Percentiles rank a stretch among this genome's conserved stretches.
phyloP scores from a whole-genome alignment of 2,329 filamentous ascomycete genomes.

The Talaromyces piceae region DNA sequence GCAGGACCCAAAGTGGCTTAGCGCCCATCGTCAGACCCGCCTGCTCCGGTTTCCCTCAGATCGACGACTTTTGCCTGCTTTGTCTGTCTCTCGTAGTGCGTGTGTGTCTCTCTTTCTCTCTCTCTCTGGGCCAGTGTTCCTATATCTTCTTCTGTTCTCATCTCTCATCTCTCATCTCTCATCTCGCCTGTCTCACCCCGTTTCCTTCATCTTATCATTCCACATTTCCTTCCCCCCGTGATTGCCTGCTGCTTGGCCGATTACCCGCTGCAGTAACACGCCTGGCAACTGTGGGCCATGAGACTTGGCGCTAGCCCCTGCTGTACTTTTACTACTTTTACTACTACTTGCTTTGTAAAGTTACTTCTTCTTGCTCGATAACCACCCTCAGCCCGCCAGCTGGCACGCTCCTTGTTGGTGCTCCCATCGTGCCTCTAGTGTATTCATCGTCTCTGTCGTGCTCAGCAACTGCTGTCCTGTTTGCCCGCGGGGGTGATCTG shows the following conservation, averaged over 20 bases:
- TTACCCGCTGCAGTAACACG: too few species aligned
- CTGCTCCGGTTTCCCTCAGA: background rate
- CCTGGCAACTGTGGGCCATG: background rate
- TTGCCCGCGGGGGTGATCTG: too few species aligned
- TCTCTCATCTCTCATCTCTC: background rate
- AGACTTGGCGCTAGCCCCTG: constrained; percentile 3
- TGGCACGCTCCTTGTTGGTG: background rate
- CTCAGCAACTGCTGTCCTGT: too few species aligned
- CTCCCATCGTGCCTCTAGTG: background rate
- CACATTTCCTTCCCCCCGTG: background rate
- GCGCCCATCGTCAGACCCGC: background rate
- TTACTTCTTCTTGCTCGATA: background rate
- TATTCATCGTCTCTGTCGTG: background rate
- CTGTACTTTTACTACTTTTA: background rate
- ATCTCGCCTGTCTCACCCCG: background rate
- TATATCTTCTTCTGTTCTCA: background rate
- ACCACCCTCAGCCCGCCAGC: background rate
- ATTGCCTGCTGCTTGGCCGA: background rate
- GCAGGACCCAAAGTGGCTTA: background rate
- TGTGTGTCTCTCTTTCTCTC: background rate
- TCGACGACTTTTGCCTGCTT: background rate
- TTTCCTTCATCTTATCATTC: background rate
- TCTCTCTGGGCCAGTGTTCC: background rate
- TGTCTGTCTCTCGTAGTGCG: background rate
- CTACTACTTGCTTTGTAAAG: constrained; percentile 9